Evolutionary conservation across 768 basidiomycete species (phyloP).

Genomic region (Pulveroboletus ravenelii): DNA sequence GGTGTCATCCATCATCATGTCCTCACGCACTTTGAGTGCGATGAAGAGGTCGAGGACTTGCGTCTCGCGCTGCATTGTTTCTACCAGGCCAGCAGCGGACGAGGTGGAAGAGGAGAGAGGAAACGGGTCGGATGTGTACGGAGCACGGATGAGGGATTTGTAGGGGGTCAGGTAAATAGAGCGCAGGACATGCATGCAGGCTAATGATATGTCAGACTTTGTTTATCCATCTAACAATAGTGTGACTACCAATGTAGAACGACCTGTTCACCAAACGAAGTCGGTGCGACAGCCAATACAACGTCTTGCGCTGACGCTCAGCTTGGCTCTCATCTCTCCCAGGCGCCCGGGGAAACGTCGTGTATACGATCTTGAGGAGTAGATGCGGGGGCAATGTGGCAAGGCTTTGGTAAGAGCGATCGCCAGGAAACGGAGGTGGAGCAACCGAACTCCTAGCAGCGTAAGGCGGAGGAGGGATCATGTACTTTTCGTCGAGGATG

Average conservation of each 20-base stretch:
- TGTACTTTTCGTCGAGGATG: conserved; percentile 41
- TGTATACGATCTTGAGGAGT: conserved; percentile 64
- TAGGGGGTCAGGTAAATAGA: conserved; percentile 71
- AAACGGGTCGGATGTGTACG: conserved; percentile 79
- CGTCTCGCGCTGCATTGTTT: conserved; percentile 67
- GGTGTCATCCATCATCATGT: conserved; percentile 70
- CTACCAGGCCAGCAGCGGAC: conserved; percentile 27
- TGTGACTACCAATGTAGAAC: conserved; percentile 55
- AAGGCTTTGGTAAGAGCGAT: conserved; percentile 17
- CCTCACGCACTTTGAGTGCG: conserved; percentile 73
- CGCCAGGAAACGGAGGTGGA: conserved; percentile 35
- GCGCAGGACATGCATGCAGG: conserved; percentile 79
- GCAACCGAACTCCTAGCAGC: conserved; percentile 16
- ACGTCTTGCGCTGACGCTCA: conserved; percentile 57
- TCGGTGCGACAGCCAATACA: conserved; percentile 64
- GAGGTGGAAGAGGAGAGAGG: conserved; percentile 40
- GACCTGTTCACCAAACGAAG: conserved; percentile 63
- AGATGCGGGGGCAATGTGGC: conserved; percentile 53
- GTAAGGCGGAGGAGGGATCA: conserved; percentile 37
- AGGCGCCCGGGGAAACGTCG: conserved; percentile 51
- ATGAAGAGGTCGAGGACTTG: conserved; percentile 74
- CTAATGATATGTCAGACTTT: conserved; percentile 28
- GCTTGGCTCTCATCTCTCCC: conserved; percentile 37
- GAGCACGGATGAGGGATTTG: conserved; percentile 52
- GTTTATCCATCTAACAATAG: background rate